Base-by-base conservation (phyloP, 164 flowering plant genomes). In the Vitis vinifera region DNA sequence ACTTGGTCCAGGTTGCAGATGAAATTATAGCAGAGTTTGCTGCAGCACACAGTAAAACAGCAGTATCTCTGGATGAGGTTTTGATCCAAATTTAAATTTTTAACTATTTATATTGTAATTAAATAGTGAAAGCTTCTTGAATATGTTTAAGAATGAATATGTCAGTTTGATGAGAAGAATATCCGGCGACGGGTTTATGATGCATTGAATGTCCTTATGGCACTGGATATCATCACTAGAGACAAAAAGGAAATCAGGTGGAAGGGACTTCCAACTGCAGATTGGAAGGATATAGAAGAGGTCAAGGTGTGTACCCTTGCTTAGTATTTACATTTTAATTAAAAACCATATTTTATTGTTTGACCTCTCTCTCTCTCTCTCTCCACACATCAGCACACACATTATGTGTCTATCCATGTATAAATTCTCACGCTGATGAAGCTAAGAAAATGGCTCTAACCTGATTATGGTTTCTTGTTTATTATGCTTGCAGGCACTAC, bases 121-220 rank as follows among this genome's bases (percentile, higher is more conserved):
- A 30, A 49, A 48, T 61, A 14, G 13, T 67, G 23, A 12, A 9
- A 37, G 15, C 53, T 62, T 14, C 8, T 68, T 19, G 31, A 8
- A 19, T 48, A 49, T 60, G 16, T 31, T 47, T 37, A 37, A 37
- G 44, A 37, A 37, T 37, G 44, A 37, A 37, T 37, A 37, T 37
- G 44, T 37, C 73, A 80, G 74, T 78, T 58, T 52, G 74, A 80
- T 68, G 86, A 80, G 75, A 83, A 83, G 72, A 83, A 80, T 59
- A 78, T 83, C 59, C 51, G 86, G 29, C 71, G 82, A 27, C 68
- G 84, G 64, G 86, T 80, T 50, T 80, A 83, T 72, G 86, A 83
- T 71, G 84, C 83, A 14, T 64, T 82, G 57, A 82, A 82, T 66
- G 85, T 79, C 37, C 78, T 82, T n/a, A 77, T 78, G 82, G 83